Percentiles rank a stretch among this genome's conserved stretches.
These are phyloP conservation scores for Afroboletus lepidellus DNA, from an alignment of 1,284 basidiomycete species.

Conservation along the genomic window DNA sequence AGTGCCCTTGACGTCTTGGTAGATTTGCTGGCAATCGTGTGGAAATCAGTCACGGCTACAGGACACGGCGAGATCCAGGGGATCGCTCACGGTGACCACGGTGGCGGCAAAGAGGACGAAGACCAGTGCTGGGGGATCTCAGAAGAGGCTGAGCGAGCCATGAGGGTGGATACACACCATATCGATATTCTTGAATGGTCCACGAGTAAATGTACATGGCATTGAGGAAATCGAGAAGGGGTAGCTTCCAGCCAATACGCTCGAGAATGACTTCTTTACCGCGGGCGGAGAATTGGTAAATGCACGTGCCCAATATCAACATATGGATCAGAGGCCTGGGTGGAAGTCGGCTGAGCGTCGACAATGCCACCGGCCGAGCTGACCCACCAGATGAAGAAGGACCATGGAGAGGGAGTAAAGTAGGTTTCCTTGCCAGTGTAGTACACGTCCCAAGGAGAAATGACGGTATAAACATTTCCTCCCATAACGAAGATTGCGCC, in stretches of 20 bases:
- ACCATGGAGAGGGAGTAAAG: conserved; percentile 86
- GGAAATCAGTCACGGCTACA: not conserved
- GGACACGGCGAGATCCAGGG: not conserved
- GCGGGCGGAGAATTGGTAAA: conserved; percentile 83
- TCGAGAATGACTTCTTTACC: conserved; percentile 84
- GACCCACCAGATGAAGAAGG: conserved; percentile 75
- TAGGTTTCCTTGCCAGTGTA: conserved; percentile 80
- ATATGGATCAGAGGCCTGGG: conserved; percentile 79
- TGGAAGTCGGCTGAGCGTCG: conserved; percentile 7
- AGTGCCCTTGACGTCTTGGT: conserved; percentile 85
- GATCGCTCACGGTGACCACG: conserved; percentile 59
- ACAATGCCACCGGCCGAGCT: conserved; percentile 7
- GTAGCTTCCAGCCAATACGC: conserved; percentile 85
- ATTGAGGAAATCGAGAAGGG: conserved; percentile 82
- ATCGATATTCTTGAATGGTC: conserved; percentile 69
- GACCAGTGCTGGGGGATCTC: conserved; percentile 62
- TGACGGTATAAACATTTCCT: conserved; percentile 83
- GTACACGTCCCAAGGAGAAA: conserved; percentile 68
- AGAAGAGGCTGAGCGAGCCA: not conserved
- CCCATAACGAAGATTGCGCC: conserved; percentile 79
- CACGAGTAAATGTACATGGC: conserved; percentile 83
- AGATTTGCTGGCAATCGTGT: conserved; percentile 65
- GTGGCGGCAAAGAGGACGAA: conserved; percentile 82
- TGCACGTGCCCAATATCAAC: conserved; percentile 80
- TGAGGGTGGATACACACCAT: conserved; percentile 41